Percentiles rank a stretch among this genome's conserved stretches.
Evolutionary conservation across 331 rosid species (phyloP).

Genomic region (Stylosanthes scabra): DNA sequence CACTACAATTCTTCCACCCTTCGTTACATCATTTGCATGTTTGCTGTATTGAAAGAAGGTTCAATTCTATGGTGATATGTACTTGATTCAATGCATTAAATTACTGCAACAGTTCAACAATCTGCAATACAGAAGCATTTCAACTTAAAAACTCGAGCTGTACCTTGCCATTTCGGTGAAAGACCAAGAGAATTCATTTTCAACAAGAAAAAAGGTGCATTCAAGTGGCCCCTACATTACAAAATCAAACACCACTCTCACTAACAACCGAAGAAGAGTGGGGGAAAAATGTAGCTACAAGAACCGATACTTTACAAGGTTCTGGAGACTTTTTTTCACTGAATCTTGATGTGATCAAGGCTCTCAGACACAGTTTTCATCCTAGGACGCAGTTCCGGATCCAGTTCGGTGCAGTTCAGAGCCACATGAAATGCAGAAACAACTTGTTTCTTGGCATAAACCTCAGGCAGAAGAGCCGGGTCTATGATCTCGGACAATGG

Average conservation of each 20-base stretch:
- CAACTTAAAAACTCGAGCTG: not conserved
- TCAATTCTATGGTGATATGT: too few relatives aligned
- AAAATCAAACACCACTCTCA: conserved; percentile 28
- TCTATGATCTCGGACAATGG: conserved; percentile 83
- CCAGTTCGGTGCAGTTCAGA: conserved; percentile 79
- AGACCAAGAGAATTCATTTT: conserved; percentile 14
- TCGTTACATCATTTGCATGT: too few relatives aligned
- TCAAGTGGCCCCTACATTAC: conserved; percentile 25
- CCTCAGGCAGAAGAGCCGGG: conserved; percentile 68
- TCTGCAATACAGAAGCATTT: not conserved
- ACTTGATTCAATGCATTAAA: too few relatives aligned
- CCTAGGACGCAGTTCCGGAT: conserved; percentile 83
- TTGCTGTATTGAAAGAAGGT: not conserved
- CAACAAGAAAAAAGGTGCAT: conserved; percentile 22
- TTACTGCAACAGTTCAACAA: not conserved
- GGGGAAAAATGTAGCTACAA: not conserved
- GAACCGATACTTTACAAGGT: conserved; percentile 23
- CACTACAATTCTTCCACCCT: too few relatives aligned
- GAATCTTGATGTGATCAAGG: conserved; percentile 67
- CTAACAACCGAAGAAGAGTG: too few relatives aligned
- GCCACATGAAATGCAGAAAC: conserved; percentile 76
- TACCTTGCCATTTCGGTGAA: not conserved
- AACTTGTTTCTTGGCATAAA: conserved; percentile 77
- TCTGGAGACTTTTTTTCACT: conserved; percentile 38
- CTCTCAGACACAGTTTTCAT: conserved; percentile 77